A percentile compares a stretch with the other conserved stretches of the same genome.
Conservation (phyloP, 169 alveolate genomes). For the Ichthyophthirius multifiliis region DNA sequence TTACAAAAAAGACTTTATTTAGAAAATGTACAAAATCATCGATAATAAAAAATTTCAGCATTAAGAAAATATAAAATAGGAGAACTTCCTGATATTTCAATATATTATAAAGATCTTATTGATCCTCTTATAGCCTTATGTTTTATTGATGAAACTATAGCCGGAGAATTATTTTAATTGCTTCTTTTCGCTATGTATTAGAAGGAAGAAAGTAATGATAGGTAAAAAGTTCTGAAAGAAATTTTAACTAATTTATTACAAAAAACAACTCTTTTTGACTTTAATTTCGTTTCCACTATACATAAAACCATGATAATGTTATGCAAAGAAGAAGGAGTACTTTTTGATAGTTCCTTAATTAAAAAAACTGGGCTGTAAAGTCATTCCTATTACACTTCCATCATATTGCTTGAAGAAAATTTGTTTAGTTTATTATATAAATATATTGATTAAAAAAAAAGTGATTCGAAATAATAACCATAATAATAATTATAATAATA, state of each 20-base stretch:
- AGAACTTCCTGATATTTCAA: slow-evolving; percentile 84
- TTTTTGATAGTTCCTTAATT: slow-evolving; percentile 10
- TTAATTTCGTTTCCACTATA: slow-evolving; percentile 28
- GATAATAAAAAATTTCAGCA: slow-evolving; percentile 49
- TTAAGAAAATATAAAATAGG: slow-evolving; percentile 80
- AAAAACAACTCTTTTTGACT: not conserved
- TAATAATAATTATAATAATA: not conserved
- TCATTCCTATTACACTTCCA: slow-evolving; percentile 25
- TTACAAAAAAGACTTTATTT: slow-evolving; percentile 30
- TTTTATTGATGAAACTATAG: slow-evolving; percentile 59
- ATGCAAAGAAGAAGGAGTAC: slow-evolving; percentile 9
- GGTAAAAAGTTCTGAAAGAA: not conserved
- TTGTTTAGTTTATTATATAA: not conserved
- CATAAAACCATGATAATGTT: slow-evolving; percentile 24
- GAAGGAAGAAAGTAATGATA: not conserved
- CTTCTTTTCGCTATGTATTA: slow-evolving; percentile 23
- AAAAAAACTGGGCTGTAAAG: slow-evolving; percentile 16
- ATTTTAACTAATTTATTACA: not conserved
- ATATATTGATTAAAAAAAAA: not conserved
- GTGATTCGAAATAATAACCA: not conserved
- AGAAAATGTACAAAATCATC: slow-evolving; percentile 13
- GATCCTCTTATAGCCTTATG: slow-evolving; percentile 70
- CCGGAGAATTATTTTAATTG: slow-evolving; percentile 47
- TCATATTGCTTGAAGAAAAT: slow-evolving; percentile 27
- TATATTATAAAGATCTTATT: slow-evolving; percentile 65